Conservation (phyloP, 148 eudicot species). For the Polygonum aviculare region DNA sequence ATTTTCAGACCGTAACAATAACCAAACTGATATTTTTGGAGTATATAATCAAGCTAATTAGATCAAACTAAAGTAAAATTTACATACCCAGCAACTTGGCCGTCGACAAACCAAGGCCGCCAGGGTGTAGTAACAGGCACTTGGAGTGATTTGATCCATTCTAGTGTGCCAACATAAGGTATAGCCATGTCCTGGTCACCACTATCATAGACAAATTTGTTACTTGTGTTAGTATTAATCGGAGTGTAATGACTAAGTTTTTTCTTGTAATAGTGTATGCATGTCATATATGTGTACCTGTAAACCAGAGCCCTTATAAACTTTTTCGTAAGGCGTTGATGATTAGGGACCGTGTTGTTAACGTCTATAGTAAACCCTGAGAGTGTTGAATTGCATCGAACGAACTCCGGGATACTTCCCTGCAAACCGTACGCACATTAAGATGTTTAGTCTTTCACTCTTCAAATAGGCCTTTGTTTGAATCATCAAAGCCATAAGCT, state of each 20-base stretch:
- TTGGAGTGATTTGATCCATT: constrained; percentile 21
- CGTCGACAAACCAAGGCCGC: constrained; percentile 30
- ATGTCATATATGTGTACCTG: background rate
- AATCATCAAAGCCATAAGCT: too few relatives aligned
- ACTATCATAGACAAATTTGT: background rate
- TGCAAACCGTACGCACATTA: background rate
- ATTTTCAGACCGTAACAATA: background rate
- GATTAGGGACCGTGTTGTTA: constrained; percentile 12
- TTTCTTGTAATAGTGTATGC: too few relatives aligned
- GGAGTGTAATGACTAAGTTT: too few relatives aligned
- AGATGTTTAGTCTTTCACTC: too few relatives aligned
- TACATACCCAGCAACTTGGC: constrained; percentile 28
- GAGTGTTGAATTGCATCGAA: constrained; percentile 17
- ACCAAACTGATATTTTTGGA: too few relatives aligned
- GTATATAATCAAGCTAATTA: too few relatives aligned
- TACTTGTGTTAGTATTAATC: too few relatives aligned
- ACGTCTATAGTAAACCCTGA: constrained; percentile 1
- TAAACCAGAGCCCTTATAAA: constrained; percentile 6
- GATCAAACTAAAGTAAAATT: background rate
- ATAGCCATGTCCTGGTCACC: constrained; percentile 23
- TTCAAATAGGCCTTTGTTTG: too few relatives aligned
- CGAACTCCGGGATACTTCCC: constrained; percentile 24
- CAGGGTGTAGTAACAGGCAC: constrained; percentile 13
- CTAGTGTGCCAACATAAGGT: constrained; percentile 24
- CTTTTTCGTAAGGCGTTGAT: constrained; percentile 15